Conservation (phyloP, 768 basidiomycete species). For the Phylloporus sp. region DNA sequence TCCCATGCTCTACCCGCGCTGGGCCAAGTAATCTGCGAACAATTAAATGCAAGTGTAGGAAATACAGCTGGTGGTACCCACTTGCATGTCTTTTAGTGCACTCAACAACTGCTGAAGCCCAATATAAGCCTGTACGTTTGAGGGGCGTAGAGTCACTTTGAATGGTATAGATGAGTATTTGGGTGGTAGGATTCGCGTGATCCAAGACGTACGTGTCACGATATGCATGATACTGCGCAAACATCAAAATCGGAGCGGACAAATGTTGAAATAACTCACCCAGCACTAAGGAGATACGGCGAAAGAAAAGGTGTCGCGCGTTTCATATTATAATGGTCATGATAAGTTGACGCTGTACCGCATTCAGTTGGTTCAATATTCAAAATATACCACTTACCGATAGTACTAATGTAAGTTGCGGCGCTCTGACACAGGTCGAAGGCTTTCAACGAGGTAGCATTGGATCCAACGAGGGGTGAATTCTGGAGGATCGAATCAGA, state of each 20-base stretch:
- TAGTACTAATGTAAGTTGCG: constrained; percentile 64
- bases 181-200: not conserved
- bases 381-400: constrained; percentile 41
- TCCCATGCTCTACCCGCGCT: constrained; percentile 64
- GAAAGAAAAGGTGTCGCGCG: constrained; percentile 63
- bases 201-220: constrained; percentile 51
- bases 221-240: constrained; percentile 71
- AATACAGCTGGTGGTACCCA: constrained; percentile 27
- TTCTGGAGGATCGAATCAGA: constrained; percentile 43
- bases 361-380: constrained; percentile 5
- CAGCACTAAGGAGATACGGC: constrained; percentile 65
- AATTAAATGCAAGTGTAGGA: constrained; percentile 10
- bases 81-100: constrained; percentile 67
- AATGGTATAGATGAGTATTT: constrained; percentile 11
- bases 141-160: constrained; percentile 67
- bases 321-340: constrained; percentile 58
- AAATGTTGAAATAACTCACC: constrained; percentile 44
- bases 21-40: constrained; percentile 60
- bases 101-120: constrained; percentile 62
- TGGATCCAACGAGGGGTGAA: constrained; percentile 31
- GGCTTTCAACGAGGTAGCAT: constrained; percentile 54
- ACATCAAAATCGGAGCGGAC: not conserved
- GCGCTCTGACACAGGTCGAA: constrained; percentile 75
- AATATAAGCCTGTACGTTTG: constrained; percentile 63
- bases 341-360: constrained; percentile 47